These are phyloP conservation scores for Actinidia arguta DNA, from an alignment of 179 eudicot genomes.

Conservation along the genomic window DNA sequence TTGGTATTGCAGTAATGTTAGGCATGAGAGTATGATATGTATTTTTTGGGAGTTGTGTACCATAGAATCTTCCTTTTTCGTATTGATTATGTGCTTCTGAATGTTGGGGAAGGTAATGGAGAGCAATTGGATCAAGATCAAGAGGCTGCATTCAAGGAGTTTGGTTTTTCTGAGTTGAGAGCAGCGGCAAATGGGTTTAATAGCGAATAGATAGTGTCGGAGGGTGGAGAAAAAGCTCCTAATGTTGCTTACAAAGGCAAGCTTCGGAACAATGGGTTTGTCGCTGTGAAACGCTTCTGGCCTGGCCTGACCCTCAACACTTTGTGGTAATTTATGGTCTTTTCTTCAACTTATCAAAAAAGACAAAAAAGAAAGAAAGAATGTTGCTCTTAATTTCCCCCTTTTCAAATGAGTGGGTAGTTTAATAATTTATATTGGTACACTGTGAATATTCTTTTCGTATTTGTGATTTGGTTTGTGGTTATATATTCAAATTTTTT, in stretches of 20 bases:
- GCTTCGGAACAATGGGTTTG: constrained; percentile 57
- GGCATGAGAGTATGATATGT: neutral
- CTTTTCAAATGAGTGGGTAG: too few species aligned
- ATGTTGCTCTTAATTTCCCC: too few species aligned
- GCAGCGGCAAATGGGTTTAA: constrained; percentile 88
- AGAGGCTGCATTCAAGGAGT: constrained; percentile 72
- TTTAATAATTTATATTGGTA: neutral
- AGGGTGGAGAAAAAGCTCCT: constrained; percentile 95
- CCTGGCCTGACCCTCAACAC: constrained; percentile 94
- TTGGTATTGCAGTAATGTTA: neutral
- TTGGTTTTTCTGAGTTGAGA: constrained; percentile 65
- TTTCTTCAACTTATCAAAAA: neutral
- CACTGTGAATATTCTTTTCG: neutral
- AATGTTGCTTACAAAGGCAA: constrained; percentile 89
- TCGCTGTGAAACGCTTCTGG: constrained; percentile 88
- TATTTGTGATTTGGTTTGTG: neutral
- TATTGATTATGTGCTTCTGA: constrained; percentile 18
- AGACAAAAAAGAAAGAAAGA: too few species aligned
- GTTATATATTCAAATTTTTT: neutral
- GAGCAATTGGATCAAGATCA: constrained; percentile 71
- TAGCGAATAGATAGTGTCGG: constrained; percentile 80
- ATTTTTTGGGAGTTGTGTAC: constrained; percentile 21
- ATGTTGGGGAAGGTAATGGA: constrained; percentile 46
- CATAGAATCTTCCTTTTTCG: neutral
- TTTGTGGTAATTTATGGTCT: constrained; percentile 60